These are phyloP conservation scores for Knufia fluminis DNA, from an alignment of 2,329 filamentous ascomycete genomes.

Conservation along the genomic window DNA sequence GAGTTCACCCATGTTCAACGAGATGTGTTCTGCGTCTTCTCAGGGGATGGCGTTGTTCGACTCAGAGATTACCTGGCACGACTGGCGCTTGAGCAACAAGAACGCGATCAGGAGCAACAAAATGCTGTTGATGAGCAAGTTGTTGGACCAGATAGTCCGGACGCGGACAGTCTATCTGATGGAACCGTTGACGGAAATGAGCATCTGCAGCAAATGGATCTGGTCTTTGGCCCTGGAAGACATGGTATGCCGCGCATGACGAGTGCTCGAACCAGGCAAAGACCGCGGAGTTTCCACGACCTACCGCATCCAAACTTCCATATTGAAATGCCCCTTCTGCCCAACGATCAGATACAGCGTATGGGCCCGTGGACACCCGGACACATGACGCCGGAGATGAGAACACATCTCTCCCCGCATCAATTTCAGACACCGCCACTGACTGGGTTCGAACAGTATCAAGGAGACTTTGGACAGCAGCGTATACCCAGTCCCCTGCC, in stretches of 20 bases:
- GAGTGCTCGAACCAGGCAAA: conserved; percentile 13
- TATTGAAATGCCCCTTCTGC: conserved; percentile 22
- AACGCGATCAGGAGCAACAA: conserved; percentile 16
- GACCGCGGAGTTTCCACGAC: conserved; percentile 22
- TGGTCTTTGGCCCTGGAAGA: conserved; percentile 14
- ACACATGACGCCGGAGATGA: conserved; percentile 13
- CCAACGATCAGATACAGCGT: conserved; percentile 18
- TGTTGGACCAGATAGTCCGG: conserved; percentile 22
- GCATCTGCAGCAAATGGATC: conserved; percentile 16
- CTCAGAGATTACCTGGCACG: conserved; percentile 69
- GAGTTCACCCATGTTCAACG: conserved; percentile 95
- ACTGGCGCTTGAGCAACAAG: conserved; percentile 20
- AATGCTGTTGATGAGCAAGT: conserved; percentile 21
- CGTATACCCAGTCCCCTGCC: conserved; percentile 1
- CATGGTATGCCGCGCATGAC: conserved; percentile 14
- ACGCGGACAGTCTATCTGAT: conserved; percentile 23
- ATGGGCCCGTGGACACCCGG: conserved; percentile 22
- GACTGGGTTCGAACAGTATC: background rate
- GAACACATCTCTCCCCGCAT: conserved; percentile 11
- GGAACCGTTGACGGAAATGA: conserved; percentile 23
- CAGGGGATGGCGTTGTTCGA: conserved; percentile 68
- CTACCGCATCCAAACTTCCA: conserved; percentile 18
- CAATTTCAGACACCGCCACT: conserved; percentile 12
- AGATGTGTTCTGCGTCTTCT: conserved; percentile 95
- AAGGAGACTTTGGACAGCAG: background rate